phyloP scores from a whole-genome alignment of 306 rosid genomes.

The Alnus rubra region DNA sequence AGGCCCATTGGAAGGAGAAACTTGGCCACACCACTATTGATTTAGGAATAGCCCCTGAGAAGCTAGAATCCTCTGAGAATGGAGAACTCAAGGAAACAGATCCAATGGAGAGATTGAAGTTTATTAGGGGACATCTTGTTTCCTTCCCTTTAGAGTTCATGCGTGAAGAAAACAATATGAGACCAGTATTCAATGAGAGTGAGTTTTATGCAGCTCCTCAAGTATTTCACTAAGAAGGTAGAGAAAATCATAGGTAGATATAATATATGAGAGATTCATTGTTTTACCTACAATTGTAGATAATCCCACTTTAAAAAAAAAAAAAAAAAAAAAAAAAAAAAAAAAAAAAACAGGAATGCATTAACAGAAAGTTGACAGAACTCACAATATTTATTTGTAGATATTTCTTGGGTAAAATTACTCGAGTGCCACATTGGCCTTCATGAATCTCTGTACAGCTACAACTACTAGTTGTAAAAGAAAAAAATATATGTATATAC shows the following conservation, averaged over 20 bases:
- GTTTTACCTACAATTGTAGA: constrained; percentile 5
- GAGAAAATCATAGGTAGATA: not conserved
- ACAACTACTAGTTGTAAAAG: not conserved
- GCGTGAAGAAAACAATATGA: constrained; percentile 69
- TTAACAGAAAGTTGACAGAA: not conserved
- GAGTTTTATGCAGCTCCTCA: constrained; percentile 85
- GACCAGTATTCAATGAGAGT: constrained; percentile 87
- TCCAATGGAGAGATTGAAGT: constrained; percentile 67
- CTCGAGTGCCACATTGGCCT: constrained; percentile 20
- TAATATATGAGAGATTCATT: not conserved
- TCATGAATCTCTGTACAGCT: constrained; percentile 22
- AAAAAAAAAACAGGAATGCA: not conserved
- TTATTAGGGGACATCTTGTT: constrained; percentile 83
- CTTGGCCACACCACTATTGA: constrained; percentile 85
- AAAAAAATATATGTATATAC: not conserved
- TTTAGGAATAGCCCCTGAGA: constrained; percentile 78
- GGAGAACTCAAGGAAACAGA: constrained; percentile 56
- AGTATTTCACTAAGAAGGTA: constrained; percentile 66
- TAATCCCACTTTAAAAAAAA: not conserved
- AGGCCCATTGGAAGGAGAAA: constrained; percentile 69
- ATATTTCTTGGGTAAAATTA: not conserved
- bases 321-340: not conserved
- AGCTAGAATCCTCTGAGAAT: constrained; percentile 52
- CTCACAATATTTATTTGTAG: not conserved
- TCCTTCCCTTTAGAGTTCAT: constrained; percentile 91